Base-by-base conservation (phyloP, 2,329 filamentous ascomycete species). In the Talaromyces verruculosus region DNA sequence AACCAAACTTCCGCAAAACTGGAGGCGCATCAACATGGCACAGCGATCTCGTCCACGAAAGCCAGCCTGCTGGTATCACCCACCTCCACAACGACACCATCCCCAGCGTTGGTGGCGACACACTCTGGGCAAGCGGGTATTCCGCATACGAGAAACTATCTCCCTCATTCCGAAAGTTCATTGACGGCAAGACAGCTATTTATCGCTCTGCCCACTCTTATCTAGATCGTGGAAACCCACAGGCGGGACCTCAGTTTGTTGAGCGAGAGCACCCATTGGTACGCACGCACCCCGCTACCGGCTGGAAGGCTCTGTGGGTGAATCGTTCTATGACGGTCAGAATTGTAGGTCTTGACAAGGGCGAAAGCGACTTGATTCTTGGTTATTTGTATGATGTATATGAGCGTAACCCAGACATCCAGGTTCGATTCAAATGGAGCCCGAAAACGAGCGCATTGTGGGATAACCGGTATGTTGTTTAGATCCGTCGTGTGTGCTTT, bases 231-330 rank as follows among this genome's bases (percentile, higher is more conserved):
- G 79, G 87, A 4, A 74, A 88, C 63, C 86, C 87, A 0, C 82
- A 82, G 13, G 81, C 83, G 0, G 89, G 89, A 0, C 89, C 88
- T 0, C 86, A 88, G 76, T 83, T 83, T 70, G 78, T 92, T n/a
- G 89, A 91, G 76, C 84, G 89, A 6, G 79, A 84, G 10, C 89
- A 91, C 73, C 89, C 89, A 0, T 75, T 92, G 10, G 89, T 92
- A 1, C 83, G 89, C 2, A 86, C 89, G 0, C 89, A 92, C 72
- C 89, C 89, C 0, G 89, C 87, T 0, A 92, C 89, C 0, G 89
- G 89, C 0, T 91, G 89, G 89, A 92, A 91, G 75, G 83, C 88
- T 0, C 81, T 92, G 0, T 92, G 84, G 81, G 89, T 92, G 0
- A 92, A 92, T 73, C 84, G 89, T 2, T 81, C 86, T 1, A 88